A percentile compares a stretch with the other conserved stretches of the same genome.
Evolutionary conservation across 495 filamentous ascomycete genomes (phyloP).

Genomic region (Penicilliopsis zonata): DNA sequence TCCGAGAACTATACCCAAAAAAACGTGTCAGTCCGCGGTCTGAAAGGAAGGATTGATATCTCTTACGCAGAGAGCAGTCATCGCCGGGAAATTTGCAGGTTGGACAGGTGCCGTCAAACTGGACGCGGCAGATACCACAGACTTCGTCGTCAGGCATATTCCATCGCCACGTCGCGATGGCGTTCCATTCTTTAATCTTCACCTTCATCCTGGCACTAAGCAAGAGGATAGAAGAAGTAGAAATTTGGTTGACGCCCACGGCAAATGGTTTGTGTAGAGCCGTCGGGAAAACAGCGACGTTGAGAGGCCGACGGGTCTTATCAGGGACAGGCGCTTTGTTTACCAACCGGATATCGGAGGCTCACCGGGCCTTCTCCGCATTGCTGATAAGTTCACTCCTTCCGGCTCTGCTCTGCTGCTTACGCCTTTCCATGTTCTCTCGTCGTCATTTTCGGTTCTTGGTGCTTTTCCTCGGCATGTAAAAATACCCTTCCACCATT

Average conservation of each 20-base stretch:
- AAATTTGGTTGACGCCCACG: not conserved
- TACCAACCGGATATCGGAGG: too few species aligned
- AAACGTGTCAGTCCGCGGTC: not conserved
- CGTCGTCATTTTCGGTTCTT: not conserved
- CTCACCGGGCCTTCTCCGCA: not conserved
- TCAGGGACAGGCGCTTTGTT: not conserved
- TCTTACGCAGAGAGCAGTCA: conserved; percentile 82
- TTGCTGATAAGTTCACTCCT: not conserved
- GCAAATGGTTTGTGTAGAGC: not conserved
- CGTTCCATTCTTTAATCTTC: conserved; percentile 83
- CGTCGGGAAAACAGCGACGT: conserved; percentile 1
- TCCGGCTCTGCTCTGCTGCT: not conserved
- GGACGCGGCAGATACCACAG: conserved; percentile 95
- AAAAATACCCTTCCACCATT: conserved; percentile 9
- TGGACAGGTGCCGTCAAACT: conserved; percentile 95
- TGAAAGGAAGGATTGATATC: too few species aligned
- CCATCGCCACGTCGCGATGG: conserved; percentile 93
- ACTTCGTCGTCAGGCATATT: conserved; percentile 96
- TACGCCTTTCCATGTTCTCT: not conserved
- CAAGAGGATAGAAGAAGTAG: not conserved
- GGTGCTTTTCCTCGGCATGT: conserved; percentile 10
- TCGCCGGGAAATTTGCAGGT: conserved; percentile 97
- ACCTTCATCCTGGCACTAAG: conserved; percentile 87
- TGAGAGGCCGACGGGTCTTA: not conserved
- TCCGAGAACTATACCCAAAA: conserved; percentile 56